These are phyloP conservation scores for Ceratobasidium sp. DNA, from an alignment of 1,284 basidiomycete species.

Conservation along the genomic window DNA sequence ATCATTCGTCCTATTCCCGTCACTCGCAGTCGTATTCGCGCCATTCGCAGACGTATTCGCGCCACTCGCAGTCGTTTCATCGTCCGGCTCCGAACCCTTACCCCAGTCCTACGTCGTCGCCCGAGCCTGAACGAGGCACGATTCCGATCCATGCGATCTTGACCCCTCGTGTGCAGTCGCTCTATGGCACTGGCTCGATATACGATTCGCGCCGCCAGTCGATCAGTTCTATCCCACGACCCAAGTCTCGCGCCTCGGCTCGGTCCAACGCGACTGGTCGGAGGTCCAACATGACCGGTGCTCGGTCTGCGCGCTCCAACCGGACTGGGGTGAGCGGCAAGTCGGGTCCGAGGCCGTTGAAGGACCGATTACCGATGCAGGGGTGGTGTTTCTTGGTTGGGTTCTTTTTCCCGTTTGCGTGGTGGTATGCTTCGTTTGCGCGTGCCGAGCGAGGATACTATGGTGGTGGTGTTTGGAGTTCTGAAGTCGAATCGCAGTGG, in stretches of 20 bases:
- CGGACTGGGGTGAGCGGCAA: conserved; percentile 10
- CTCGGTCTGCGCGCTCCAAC: conserved; percentile 9
- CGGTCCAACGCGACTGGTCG: conserved; percentile 18
- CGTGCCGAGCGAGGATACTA: conserved; percentile 24
- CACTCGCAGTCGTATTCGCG: conserved; percentile 6
- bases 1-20: conserved; percentile 1
- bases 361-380: conserved; percentile 36
- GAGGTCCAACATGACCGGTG: conserved; percentile 22
- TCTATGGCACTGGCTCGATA: conserved; percentile 10
- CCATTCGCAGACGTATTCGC: conserved; percentile 2
- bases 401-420: conserved; percentile 40
- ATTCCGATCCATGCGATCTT: conserved; percentile 40
- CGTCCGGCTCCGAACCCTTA: not conserved
- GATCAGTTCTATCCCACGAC: conserved; percentile 7
- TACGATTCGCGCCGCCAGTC: conserved; percentile 1
- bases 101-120: not conserved
- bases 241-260: conserved; percentile 21
- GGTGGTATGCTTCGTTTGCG: conserved; percentile 41
- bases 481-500: conserved; percentile 30
- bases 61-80: not conserved
- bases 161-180: conserved; percentile 37
- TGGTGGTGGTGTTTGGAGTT: conserved; percentile 29
- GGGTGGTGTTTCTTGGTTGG: conserved; percentile 42
- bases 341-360: not conserved
- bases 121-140: conserved; percentile 26